Conservation (phyloP, 768 basidiomycete genomes). For the Strobilomyces confusus region DNA sequence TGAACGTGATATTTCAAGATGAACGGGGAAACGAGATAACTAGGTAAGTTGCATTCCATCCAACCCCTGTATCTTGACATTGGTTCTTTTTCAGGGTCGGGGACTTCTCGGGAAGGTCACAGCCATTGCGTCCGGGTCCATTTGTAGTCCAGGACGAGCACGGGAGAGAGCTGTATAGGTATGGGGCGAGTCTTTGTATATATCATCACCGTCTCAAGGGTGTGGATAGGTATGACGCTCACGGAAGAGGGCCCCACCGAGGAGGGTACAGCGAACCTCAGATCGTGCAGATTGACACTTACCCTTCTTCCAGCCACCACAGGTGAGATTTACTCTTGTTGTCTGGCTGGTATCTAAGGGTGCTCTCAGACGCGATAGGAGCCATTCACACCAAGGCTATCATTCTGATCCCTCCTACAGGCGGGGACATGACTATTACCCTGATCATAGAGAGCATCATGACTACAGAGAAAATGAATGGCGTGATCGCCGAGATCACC, state of each 20-base stretch:
- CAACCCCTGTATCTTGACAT: neutral
- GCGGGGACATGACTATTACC: slow-evolving; percentile 19
- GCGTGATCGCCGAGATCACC: slow-evolving; percentile 20
- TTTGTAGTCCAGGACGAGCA: slow-evolving; percentile 57
- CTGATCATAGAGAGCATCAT: slow-evolving; percentile 20
- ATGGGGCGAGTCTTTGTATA: neutral
- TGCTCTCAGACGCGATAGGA: slow-evolving; percentile 21
- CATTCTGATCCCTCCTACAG: slow-evolving; percentile 25
- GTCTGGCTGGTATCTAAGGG: slow-evolving; percentile 7
- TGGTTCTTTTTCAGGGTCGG: slow-evolving; percentile 40
- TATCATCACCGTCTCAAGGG: neutral
- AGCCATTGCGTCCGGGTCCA: slow-evolving; percentile 34
- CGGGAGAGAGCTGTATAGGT: slow-evolving; percentile 59
- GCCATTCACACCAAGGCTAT: slow-evolving; percentile 21
- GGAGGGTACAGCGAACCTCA: slow-evolving; percentile 27
- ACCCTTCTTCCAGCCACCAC: slow-evolving; percentile 13
- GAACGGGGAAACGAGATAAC: slow-evolving; percentile 60
- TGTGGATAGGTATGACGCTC: slow-evolving; percentile 24
- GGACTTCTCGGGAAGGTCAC: slow-evolving; percentile 38
- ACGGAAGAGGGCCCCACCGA: slow-evolving; percentile 20
- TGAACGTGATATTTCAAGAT: slow-evolving; percentile 66
- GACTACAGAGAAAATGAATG: slow-evolving; percentile 19
- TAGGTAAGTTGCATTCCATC: slow-evolving; percentile 36
- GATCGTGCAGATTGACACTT: slow-evolving; percentile 22
- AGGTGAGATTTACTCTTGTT: slow-evolving; percentile 15